phyloP scores from a whole-genome alignment of 805 yeast genomes.

The Wickerhamiella allomyrinae region DNA sequence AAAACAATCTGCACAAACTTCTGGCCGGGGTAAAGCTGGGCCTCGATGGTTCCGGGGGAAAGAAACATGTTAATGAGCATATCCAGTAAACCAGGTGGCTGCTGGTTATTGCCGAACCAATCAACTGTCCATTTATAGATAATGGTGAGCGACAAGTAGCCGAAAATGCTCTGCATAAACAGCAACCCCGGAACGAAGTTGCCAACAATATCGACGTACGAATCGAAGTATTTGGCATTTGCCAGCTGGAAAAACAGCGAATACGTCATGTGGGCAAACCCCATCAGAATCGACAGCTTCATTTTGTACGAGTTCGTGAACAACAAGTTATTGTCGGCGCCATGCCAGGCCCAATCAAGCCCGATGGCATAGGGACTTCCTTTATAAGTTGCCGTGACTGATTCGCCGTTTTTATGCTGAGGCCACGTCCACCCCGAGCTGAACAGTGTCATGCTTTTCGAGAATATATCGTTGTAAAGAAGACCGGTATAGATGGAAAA shows the following conservation, averaged over 20 bases:
- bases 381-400: conserved; percentile 43
- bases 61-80: conserved; percentile 94
- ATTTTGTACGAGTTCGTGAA: conserved; percentile 93
- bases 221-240: conserved; percentile 56
- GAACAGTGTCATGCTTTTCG: conserved; percentile 79
- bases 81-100: conserved; percentile 86
- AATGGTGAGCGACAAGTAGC: conserved; percentile 73
- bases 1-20: conserved; percentile 57
- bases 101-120: conserved; percentile 65
- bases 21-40: conserved; percentile 69
- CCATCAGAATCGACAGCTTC: conserved; percentile 92
- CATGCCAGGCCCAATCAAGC: conserved; percentile 93
- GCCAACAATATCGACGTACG: conserved; percentile 71
- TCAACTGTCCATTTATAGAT: conserved; percentile 89
- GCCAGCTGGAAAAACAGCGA: conserved; percentile 70
- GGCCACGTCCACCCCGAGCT: conserved; percentile 92
- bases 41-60: conserved; percentile 78
- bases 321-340: conserved; percentile 77
- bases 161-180: conserved; percentile 94
- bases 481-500: conserved; percentile 93
- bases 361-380: conserved; percentile 71
- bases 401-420: conserved; percentile 41
- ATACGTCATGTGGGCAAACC: conserved; percentile 87
- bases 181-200: conserved; percentile 86
- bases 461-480: conserved; percentile 84